phyloP scores from a whole-genome alignment of 225 moss, liverwort and hornwort genomes.

The Sphagnum tenellum region DNA sequence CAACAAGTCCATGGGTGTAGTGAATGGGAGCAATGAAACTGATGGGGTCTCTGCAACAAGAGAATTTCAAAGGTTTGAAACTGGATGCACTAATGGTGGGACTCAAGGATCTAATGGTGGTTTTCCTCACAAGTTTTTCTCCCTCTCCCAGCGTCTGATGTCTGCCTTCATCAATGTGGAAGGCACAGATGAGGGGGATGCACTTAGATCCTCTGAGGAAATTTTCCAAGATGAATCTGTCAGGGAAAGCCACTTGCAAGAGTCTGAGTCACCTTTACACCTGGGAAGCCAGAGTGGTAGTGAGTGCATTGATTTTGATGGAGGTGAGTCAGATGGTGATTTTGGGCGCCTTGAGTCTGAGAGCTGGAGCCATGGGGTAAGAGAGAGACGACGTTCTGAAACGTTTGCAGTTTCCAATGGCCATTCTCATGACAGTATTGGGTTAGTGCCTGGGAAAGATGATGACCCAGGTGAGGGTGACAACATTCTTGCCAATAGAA shows the following conservation, averaged over 20 bases:
- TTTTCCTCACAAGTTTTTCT: slow-evolving; percentile 66
- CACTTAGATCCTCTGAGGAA: slow-evolving; percentile 19
- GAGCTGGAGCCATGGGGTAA: slow-evolving; percentile 57
- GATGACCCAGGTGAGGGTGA: slow-evolving; percentile 56
- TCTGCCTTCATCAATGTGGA: slow-evolving; percentile 70
- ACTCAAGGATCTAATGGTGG: slow-evolving; percentile 53
- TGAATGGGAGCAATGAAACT: slow-evolving; percentile 63
- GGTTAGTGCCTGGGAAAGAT: slow-evolving; percentile 1
- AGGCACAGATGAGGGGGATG: slow-evolving; percentile 25
- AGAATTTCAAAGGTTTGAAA: slow-evolving; percentile 42
- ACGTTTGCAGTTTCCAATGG: slow-evolving; percentile 15
- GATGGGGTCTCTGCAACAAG: slow-evolving; percentile 38
- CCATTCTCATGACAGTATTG: slow-evolving; percentile 6
- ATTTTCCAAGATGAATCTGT: slow-evolving; percentile 33
- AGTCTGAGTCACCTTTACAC: slow-evolving; percentile 47
- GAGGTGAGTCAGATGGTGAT: slow-evolving; percentile 73
- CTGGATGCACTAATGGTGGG: slow-evolving; percentile 23
- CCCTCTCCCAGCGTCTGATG: slow-evolving; percentile 65
- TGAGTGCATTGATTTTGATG: slow-evolving; percentile 30
- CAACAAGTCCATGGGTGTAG: slow-evolving; percentile 36
- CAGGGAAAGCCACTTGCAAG: slow-evolving; percentile 5
- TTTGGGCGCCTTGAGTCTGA: slow-evolving; percentile 54
- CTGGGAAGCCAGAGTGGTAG: slow-evolving; percentile 62
- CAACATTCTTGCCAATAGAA: slow-evolving; percentile 36
- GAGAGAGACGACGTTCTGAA: slow-evolving; percentile 24